Percentiles rank a stretch among this genome's conserved stretches.
These are phyloP conservation scores for Suhomyces choctaworum DNA, from an alignment of 1,139 yeast genomes.

Conservation along the genomic window DNA sequence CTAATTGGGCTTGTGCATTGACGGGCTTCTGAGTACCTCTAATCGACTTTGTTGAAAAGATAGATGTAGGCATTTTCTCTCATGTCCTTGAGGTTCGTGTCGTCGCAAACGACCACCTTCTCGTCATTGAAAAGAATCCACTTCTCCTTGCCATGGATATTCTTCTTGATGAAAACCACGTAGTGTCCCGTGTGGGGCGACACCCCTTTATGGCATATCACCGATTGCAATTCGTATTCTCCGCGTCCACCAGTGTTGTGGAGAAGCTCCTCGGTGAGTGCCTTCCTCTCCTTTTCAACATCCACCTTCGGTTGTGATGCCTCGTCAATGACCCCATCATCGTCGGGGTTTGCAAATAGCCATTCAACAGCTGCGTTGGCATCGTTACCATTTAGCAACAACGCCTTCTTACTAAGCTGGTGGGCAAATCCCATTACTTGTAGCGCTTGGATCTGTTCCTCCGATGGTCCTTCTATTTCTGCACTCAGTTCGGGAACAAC, in stretches of 20 bases:
- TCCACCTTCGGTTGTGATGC: slow-evolving; percentile 14
- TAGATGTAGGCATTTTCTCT: slow-evolving; percentile 65
- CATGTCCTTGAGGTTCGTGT: slow-evolving; percentile 60
- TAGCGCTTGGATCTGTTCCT: slow-evolving; percentile 52
- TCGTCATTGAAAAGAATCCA: slow-evolving; percentile 96
- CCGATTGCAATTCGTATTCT: slow-evolving; percentile 62
- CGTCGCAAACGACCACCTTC: slow-evolving; percentile 76
- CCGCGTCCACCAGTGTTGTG: slow-evolving; percentile 12
- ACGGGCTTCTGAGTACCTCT: too few species aligned
- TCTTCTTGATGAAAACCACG: slow-evolving; percentile 68
- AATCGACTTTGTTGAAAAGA: slow-evolving; percentile 32
- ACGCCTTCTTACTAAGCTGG: slow-evolving; percentile 67
- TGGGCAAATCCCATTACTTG: slow-evolving; percentile 76
- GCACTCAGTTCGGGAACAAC: slow-evolving; percentile 7
- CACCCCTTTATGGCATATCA: slow-evolving; percentile 90
- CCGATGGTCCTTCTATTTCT: slow-evolving; percentile 21
- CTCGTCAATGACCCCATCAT: slow-evolving; percentile 45
- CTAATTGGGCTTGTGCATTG: too few species aligned
- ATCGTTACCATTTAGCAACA: slow-evolving; percentile 56
- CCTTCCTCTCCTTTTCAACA: slow-evolving; percentile 24
- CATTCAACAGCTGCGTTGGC: slow-evolving; percentile 84
- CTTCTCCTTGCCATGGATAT: slow-evolving; percentile 39
- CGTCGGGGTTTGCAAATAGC: slow-evolving; percentile 79
- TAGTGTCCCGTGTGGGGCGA: slow-evolving; percentile 97
- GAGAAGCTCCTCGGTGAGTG: slow-evolving; percentile 17